Conservation (phyloP, 257 asterid species). For the Datura wrightii region DNA sequence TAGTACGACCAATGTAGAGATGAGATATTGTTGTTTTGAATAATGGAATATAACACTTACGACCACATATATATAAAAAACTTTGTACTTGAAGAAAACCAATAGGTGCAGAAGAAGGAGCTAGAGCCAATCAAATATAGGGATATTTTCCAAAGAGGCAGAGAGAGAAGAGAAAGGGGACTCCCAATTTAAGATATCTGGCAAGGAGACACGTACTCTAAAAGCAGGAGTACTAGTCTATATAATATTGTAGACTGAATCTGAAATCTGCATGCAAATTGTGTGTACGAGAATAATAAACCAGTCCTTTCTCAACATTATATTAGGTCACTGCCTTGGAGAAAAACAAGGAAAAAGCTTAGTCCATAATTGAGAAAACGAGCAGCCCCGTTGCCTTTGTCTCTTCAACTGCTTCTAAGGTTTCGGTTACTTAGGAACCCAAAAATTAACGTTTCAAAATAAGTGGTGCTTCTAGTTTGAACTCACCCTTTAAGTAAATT, state of each 20-base stretch:
- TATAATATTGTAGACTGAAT: not conserved
- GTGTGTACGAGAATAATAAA: slow-evolving; percentile 16
- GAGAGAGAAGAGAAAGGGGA: not conserved
- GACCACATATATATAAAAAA: too few relatives aligned
- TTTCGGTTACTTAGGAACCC: not conserved
- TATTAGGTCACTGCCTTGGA: not conserved
- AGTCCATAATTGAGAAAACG: too few relatives aligned
- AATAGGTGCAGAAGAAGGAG: too few relatives aligned
- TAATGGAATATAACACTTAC: too few relatives aligned
- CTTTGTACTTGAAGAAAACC: too few relatives aligned
- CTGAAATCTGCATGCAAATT: not conserved
- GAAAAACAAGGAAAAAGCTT: slow-evolving; percentile 4
- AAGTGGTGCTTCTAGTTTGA: too few relatives aligned
- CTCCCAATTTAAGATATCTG: not conserved
- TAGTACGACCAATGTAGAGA: too few relatives aligned
- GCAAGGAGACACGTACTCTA: not conserved
- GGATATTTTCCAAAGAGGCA: too few relatives aligned
- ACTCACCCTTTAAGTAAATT: too few relatives aligned
- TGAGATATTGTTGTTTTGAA: too few relatives aligned
- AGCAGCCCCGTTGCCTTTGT: not conserved
- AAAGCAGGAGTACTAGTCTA: not conserved
- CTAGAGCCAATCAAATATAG: too few relatives aligned
- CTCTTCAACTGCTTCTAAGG: not conserved
- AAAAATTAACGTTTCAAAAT: too few relatives aligned
- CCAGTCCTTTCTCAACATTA: not conserved